Evolutionary conservation across 1,284 basidiomycete genomes (phyloP).

Genomic region (Tausonia pullulans): DNA sequence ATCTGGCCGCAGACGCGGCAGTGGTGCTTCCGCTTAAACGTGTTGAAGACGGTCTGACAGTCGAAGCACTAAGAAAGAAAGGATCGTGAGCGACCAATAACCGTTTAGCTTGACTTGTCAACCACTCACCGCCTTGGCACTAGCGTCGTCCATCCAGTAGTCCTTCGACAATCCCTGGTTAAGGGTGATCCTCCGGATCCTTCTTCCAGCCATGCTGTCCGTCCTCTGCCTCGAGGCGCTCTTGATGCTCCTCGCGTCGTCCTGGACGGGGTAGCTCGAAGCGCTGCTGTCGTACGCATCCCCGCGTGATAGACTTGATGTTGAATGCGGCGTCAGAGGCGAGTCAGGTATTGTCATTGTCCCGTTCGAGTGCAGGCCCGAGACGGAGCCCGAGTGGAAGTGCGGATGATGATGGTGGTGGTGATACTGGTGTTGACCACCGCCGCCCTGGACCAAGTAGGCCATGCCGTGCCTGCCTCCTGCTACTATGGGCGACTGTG

Average conservation of each 20-base stretch:
- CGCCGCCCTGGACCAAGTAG: too few relatives aligned
- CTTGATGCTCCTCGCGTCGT: slow-evolving; percentile 66
- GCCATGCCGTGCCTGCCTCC: too few relatives aligned
- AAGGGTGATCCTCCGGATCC: slow-evolving; percentile 47
- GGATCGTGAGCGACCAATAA: neutral
- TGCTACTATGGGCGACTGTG: too few relatives aligned
- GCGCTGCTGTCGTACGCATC: neutral
- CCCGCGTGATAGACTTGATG: too few relatives aligned
- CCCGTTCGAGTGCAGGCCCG: neutral
- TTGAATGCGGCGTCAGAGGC: neutral
- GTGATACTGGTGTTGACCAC: too few relatives aligned
- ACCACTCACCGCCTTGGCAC: slow-evolving; percentile 73
- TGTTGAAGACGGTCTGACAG: slow-evolving; percentile 76
- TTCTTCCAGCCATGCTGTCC: slow-evolving; percentile 61
- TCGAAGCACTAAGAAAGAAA: slow-evolving; percentile 53
- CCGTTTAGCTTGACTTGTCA: slow-evolving; percentile 57
- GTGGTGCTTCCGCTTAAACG: slow-evolving; percentile 88
- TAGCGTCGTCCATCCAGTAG: slow-evolving; percentile 97
- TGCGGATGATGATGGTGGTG: too few relatives aligned
- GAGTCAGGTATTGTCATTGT: neutral
- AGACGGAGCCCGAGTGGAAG: neutral
- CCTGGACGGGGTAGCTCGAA: slow-evolving; percentile 25
- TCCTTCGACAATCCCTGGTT: slow-evolving; percentile 57
- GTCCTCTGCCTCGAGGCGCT: slow-evolving; percentile 54
- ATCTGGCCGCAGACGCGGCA: slow-evolving; percentile 85